Base-by-base conservation (phyloP, 2,329 filamentous ascomycete genomes). In the Penicillium glabrum region DNA sequence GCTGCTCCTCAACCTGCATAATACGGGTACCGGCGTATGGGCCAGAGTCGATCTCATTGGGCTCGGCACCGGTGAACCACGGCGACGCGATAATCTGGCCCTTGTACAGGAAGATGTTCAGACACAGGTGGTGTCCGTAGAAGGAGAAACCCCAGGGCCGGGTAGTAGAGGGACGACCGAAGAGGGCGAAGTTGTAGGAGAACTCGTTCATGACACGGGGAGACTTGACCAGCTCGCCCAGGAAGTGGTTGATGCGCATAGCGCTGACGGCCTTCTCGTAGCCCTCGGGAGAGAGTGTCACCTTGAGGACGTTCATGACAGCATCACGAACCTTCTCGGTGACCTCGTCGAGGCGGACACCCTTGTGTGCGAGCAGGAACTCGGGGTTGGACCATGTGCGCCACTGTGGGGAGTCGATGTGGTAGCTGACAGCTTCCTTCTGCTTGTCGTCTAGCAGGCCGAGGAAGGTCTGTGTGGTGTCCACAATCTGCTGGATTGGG, bases 31-130 rank as follows among this genome's bases (percentile, higher is more conserved):
- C 89, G 1, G 75, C 74, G 69, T 85, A 81, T 0, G 81, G 82
- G 0, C 89, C 88, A 0, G 73, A 72, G 61, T 92, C 89, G 63
- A 92, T 89, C 35, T 86, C 67, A 65, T 93, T 91, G 0, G 90
- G 90, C 72, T 93, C 90, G 0, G 90, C 90, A 53, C 90, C 90
- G 0, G 88, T 91, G 73, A 93, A 93, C 75, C 86, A 90, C 0
- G 90, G 90, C 0, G 84, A 86, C 3, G 91, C 79, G 45, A 91
- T 77, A 49, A 91, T 86, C 69, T 91, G 87, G 0, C 76, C 73
- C 31, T 79, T 79, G 67, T 86, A 83, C 54, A 92, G 79, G 68
- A 92, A 89, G 23, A 89, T 80, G 65, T 86, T 87, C 2, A 93
- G 79, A 63, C 88, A 91, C 2, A 93, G 79, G 64, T 93, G 90